A percentile compares a stretch with the other conserved stretches of the same genome.
Evolutionary conservation across 1,139 yeast species (phyloP).

Genomic region (Diutina scorzettiae): DNA sequence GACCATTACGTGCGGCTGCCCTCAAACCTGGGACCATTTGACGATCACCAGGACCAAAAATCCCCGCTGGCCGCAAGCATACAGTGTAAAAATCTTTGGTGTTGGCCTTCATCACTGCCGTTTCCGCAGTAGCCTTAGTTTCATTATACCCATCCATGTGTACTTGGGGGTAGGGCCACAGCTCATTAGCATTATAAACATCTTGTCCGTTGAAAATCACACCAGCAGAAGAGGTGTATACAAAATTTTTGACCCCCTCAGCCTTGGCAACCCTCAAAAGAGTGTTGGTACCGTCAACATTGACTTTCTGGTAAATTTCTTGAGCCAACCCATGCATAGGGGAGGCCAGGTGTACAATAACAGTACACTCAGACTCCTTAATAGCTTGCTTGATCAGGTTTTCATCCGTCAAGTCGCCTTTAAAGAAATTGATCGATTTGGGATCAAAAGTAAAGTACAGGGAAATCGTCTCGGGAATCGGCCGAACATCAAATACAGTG

Average conservation of each 20-base stretch:
- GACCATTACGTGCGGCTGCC: conserved; percentile 72
- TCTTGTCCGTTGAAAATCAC: conserved; percentile 93
- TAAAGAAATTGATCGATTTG: conserved; percentile 41
- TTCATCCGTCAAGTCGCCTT: conserved; percentile 77
- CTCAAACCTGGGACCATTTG: conserved; percentile 91
- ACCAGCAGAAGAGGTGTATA: conserved; percentile 95
- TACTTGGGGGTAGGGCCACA: conserved; percentile 81
- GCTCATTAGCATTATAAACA: conserved; percentile 81
- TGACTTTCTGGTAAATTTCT: conserved; percentile 76
- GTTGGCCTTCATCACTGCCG: conserved; percentile 63
- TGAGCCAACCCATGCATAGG: conserved; percentile 85
- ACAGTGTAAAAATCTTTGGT: conserved; percentile 47
- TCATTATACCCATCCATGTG: conserved; percentile 97
- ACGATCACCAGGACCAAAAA: conserved; percentile 97
- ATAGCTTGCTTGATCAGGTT: conserved; percentile 61
- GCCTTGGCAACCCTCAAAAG: conserved; percentile 54
- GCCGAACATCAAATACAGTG: conserved; percentile 85
- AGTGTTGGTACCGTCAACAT: conserved; percentile 78
- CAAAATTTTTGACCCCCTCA: conserved; percentile 52
- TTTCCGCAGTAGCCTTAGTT: conserved; percentile 89
- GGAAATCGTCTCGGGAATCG: conserved; percentile 61
- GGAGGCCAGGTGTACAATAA: conserved; percentile 91
- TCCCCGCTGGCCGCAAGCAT: conserved; percentile 93
- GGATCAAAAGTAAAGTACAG: conserved; percentile 65
- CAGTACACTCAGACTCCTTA: conserved; percentile 45